phyloP scores from a whole-genome alignment of 169 alveolate genomes.

The Plasmodium billcollinsi region DNA sequence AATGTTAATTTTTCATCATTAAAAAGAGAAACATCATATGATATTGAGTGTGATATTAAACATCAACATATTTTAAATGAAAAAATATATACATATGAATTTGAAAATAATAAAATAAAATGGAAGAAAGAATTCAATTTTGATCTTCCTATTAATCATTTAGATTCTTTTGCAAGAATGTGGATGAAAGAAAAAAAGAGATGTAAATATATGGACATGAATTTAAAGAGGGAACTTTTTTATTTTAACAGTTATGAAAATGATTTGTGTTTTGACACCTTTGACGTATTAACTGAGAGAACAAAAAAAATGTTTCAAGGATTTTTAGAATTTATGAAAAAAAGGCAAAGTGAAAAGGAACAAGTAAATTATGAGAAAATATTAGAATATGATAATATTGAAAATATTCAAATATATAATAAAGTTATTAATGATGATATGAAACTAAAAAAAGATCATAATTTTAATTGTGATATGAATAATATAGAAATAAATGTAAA shows the following conservation, averaged over 20 bases:
- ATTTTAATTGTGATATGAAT: too few relatives aligned
- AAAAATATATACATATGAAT: constrained; percentile 33
- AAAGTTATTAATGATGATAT: not conserved
- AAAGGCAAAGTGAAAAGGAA: not conserved
- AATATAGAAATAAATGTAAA: too few relatives aligned
- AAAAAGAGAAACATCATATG: constrained; percentile 59
- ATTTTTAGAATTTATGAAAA: constrained; percentile 27
- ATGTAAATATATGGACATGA: constrained; percentile 24
- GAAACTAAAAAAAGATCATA: not conserved
- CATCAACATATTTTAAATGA: constrained; percentile 49
- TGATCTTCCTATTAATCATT: constrained; percentile 51
- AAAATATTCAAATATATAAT: not conserved
- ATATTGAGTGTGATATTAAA: constrained; percentile 68
- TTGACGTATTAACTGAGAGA: constrained; percentile 58
- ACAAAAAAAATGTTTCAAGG: constrained; percentile 24
- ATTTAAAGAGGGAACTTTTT: constrained; percentile 20
- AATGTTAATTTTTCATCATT: constrained; percentile 52
- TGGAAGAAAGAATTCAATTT: constrained; percentile 58
- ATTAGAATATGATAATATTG: not conserved
- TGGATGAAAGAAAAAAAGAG: constrained; percentile 69
- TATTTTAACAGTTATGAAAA: constrained; percentile 38
- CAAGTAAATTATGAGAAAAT: not conserved
- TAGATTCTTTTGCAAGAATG: constrained; percentile 60
- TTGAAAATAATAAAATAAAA: constrained; percentile 40
- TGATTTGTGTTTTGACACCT: constrained; percentile 23